Base-by-base conservation (phyloP, 192 early-diverging fungal genomes). In the Coemansia sp. region DNA sequence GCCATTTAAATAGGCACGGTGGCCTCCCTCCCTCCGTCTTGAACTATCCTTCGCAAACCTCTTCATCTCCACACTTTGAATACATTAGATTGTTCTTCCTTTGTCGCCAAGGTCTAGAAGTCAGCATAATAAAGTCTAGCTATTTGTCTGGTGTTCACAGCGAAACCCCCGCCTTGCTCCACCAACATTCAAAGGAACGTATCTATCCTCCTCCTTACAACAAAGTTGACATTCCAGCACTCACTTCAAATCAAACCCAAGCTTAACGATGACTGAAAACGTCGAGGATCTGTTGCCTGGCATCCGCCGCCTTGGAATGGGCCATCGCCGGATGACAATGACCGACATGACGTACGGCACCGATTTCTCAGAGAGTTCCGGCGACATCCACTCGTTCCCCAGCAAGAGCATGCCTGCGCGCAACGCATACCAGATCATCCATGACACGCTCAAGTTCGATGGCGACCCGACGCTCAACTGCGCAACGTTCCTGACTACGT, bases 401-500 rank as follows among this genome's bases (percentile, higher is more conserved):
- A 33, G 20, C 15, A 63, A 63, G 16, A 67, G 73, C 56, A 81
- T 81, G 78, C 85, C 77, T 4, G 78, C 88, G 30, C 72, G 74
- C 51, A 84, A 84, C 36, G 85, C 88, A 4, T 92, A 91, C 76
- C 91, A 90, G 75, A 67, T 92, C 49, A 86, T 92, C 71, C 88
- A 91, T 63, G 91, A 92, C 69, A 85, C 90, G 69, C 77, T 92
- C 2, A 85, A 88, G 76, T 81, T 94, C 43, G 93, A 95, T 64
- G 90, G 91, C 46, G 89, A 89, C 48, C 93, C 93, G 43, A 78
- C 80, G 55, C 82, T 90, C 63, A 94, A 93, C 83, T 79, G 92
- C 67, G 91, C 91, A 1, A 87, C 87, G 35, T 93, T 90, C 75
- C 91, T 95, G 26, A 91, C 91, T 10, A 90, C 89, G 16, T 90